Percentiles rank a stretch among this genome's conserved stretches.
phyloP scores from a whole-genome alignment of 2,329 filamentous ascomycete genomes.

The Dothideomycetes sp. region DNA sequence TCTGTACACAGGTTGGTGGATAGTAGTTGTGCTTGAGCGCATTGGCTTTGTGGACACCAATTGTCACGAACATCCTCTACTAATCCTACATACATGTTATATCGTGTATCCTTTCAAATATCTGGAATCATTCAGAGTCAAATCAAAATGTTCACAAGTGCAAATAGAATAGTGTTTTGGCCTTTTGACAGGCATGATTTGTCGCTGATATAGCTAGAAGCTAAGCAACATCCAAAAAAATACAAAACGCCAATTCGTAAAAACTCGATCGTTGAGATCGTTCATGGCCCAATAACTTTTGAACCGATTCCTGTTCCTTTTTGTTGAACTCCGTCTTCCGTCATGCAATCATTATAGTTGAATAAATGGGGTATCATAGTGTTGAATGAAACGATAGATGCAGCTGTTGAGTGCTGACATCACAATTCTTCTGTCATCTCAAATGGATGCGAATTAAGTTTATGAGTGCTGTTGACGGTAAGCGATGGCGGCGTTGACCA shows the following conservation, averaged over 20 bases:
- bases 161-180: too few relatives aligned
- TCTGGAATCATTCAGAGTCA: not conserved
- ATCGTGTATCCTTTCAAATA: too few relatives aligned
- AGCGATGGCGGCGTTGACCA: constrained; percentile 97
- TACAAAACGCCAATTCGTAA: constrained; percentile 7
- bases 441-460: constrained; percentile 12
- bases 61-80: not conserved
- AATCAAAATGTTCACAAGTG: too few relatives aligned
- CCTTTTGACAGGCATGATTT: not conserved
- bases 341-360: constrained; percentile 15
- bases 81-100: too few relatives aligned
- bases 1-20: too few relatives aligned
- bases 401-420: constrained; percentile 18
- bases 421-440: constrained; percentile 8
- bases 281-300: constrained; percentile 17
- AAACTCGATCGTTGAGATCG: constrained; percentile 24
- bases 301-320: constrained; percentile 15
- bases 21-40: too few relatives aligned
- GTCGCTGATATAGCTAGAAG: constrained; percentile 6
- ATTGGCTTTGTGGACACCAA: not conserved
- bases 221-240: constrained; percentile 11
- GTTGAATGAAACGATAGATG: constrained; percentile 20
- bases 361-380: constrained; percentile 24
- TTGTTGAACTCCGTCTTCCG: constrained; percentile 25
- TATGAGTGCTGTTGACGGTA: constrained; percentile 59